These are phyloP conservation scores for Yamadazyma paraphyllophila DNA, from an alignment of 805 yeast genomes.

Conservation along the genomic window DNA sequence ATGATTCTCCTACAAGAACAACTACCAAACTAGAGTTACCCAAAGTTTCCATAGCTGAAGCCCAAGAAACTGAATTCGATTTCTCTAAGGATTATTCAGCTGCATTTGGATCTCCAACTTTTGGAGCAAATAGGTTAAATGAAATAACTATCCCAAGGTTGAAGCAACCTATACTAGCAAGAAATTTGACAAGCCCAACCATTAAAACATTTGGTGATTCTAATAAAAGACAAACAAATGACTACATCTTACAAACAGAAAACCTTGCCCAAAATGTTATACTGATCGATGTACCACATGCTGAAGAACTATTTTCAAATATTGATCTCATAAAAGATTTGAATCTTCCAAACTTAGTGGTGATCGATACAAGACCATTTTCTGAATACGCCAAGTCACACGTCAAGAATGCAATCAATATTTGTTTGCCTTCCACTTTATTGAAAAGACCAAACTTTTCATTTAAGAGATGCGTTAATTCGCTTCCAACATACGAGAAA, in stretches of 20 bases:
- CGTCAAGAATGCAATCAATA: conserved; percentile 60
- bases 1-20: conserved; percentile 7
- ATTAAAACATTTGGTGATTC: conserved; percentile 7
- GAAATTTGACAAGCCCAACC: conserved; percentile 11
- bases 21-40: conserved; percentile 1
- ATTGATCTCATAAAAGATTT: conserved; percentile 4
- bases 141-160: not conserved
- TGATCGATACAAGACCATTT: conserved; percentile 79
- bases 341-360: conserved; percentile 26
- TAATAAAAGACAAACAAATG: conserved; percentile 1
- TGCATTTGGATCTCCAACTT: not conserved
- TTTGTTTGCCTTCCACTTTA: conserved; percentile 88
- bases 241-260: conserved; percentile 5
- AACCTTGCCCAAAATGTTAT: conserved; percentile 6
- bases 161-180: conserved; percentile 2
- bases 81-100: not conserved
- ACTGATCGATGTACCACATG: conserved; percentile 2
- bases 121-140: not conserved
- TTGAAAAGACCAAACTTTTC: conserved; percentile 73
- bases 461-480: conserved; percentile 58
- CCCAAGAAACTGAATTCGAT: not conserved
- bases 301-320: conserved; percentile 2
- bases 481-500: conserved; percentile 55
- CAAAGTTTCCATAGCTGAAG: conserved; percentile 8
- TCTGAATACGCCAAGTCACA: conserved; percentile 65